A percentile compares a stretch with the other conserved stretches of the same genome.
Evolutionary conservation across 495 filamentous ascomycete species (phyloP).

Genomic region (Cladorrhinum samala): DNA sequence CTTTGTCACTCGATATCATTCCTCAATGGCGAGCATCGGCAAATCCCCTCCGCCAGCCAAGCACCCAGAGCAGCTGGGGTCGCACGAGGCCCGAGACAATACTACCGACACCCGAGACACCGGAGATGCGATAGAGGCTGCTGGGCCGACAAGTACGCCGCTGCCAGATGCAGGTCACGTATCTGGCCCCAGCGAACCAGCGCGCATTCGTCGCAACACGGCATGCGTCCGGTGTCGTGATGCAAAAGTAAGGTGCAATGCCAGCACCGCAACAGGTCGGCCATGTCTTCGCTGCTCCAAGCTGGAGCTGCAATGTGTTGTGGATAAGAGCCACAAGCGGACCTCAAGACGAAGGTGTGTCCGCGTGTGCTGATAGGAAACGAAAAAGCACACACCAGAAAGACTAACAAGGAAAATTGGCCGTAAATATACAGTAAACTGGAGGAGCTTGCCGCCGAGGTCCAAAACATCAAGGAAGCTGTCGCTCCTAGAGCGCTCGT

Average conservation of each 20-base stretch:
- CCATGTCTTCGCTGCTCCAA: constrained; percentile 40
- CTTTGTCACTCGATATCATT: background rate
- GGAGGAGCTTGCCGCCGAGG: constrained; percentile 39
- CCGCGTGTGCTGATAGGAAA: background rate
- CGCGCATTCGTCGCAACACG: constrained; percentile 36
- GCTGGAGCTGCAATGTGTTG: constrained; percentile 38
- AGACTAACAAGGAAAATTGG: background rate
- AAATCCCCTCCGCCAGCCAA: background rate
- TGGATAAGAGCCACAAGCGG: constrained; percentile 42
- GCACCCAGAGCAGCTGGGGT: background rate
- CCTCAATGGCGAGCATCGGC: background rate
- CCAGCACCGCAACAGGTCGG: constrained; percentile 32
- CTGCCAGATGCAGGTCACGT: too few relatives aligned
- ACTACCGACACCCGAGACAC: constrained; percentile 4
- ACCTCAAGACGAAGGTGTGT: constrained; percentile 36
- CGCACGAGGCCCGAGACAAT: background rate
- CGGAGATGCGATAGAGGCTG: too few relatives aligned
- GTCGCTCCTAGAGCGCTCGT: constrained; percentile 22
- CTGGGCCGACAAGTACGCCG: too few relatives aligned
- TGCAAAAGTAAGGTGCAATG: constrained; percentile 39
- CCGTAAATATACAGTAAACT: constrained; percentile 29
- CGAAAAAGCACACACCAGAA: background rate
- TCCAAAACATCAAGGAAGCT: constrained; percentile 40
- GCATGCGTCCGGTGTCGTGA: constrained; percentile 39
- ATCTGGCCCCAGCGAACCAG: constrained; percentile 3